Evolutionary conservation across 2,329 filamentous ascomycete species (phyloP), one percentile per base, ranked within the genome.

Genomic region (Hirsutella minnesotensis): DNA sequence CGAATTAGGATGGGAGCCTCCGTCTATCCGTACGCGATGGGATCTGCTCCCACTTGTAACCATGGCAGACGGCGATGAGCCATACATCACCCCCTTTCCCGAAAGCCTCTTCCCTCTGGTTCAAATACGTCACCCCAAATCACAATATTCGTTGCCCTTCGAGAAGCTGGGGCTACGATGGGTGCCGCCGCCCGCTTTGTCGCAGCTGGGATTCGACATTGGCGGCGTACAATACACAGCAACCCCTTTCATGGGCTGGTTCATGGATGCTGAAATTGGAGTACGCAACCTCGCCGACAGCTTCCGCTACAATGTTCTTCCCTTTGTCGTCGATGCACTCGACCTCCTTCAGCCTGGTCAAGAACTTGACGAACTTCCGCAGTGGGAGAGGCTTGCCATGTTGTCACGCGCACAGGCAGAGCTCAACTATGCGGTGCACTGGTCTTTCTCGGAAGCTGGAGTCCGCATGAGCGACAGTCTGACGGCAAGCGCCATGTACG

Each of bases 381-480:
- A 43, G 36, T 39, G 15, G 20, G 41, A 43, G 37, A 15, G 35
- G 19, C 41, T 43, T 15, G 35, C 41, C 16, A 10, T 24, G 13
- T 27, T 43, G 15, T 43, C 41, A 8, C 36, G 37, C 12, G 41
- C 41, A 3, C 41, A 43, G 41, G 16, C 37, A 5, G 41, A 43
- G 30, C 41, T 43, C 3, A 43, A 22, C 29, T 33, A 33, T 13
- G 41, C 41, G 12, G 35, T 38, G n/a, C 35, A 43, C 29, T 39
- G 36, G 36, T 43, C 41, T n/a, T 43, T 39, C 20, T 34, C 27
- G 3, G 20, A 24, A 2, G 41, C 41, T 9, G 41, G 41, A 35
- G 41, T 43, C 4, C 41, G 41, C 15, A 43, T 43, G 41, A 43
- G 41, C 35, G 41, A 43, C 16, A 43, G 41, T 9, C 41, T 43